A percentile compares a stretch with the other conserved stretches of the same genome.
Conservation (phyloP, 495 filamentous ascomycete species). For the Glutinoglossum americanum region DNA sequence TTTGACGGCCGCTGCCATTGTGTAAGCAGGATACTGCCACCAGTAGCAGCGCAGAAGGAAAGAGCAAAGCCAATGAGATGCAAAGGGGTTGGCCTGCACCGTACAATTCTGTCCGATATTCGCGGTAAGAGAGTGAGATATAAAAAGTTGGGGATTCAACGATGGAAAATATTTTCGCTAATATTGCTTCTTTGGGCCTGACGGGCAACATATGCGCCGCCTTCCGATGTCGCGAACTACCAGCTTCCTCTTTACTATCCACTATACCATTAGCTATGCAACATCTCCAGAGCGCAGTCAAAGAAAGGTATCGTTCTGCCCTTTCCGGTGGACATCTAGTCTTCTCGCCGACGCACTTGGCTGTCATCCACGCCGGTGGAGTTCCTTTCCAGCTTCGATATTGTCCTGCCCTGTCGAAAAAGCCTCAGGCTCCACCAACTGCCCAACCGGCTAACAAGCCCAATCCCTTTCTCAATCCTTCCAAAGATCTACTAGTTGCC, state of each 20-base stretch:
- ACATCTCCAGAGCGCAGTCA: constrained; percentile 22
- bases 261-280: neutral
- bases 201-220: neutral
- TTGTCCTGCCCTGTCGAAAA: constrained; percentile 42
- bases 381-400: constrained; percentile 54
- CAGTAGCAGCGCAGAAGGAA: neutral
- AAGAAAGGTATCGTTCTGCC: constrained; percentile 29
- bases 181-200: neutral
- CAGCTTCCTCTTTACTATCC: neutral
- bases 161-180: neutral
- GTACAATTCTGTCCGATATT: neutral
- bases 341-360: constrained; percentile 37
- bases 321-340: constrained; percentile 29
- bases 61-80: too few species aligned
- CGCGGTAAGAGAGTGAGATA: neutral
- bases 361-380: constrained; percentile 28
- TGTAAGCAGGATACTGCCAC: neutral
- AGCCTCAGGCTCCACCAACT: constrained; percentile 10
- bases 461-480: constrained; percentile 51
- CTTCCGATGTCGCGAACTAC: neutral
- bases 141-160: neutral
- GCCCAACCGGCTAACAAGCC: constrained; percentile 23
- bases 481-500: constrained; percentile 36
- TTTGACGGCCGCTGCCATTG: constrained; percentile 16
- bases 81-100: neutral